These are phyloP conservation scores for Heliosperma pusillum DNA, from an alignment of 148 eudicot species.

Conservation along the genomic window DNA sequence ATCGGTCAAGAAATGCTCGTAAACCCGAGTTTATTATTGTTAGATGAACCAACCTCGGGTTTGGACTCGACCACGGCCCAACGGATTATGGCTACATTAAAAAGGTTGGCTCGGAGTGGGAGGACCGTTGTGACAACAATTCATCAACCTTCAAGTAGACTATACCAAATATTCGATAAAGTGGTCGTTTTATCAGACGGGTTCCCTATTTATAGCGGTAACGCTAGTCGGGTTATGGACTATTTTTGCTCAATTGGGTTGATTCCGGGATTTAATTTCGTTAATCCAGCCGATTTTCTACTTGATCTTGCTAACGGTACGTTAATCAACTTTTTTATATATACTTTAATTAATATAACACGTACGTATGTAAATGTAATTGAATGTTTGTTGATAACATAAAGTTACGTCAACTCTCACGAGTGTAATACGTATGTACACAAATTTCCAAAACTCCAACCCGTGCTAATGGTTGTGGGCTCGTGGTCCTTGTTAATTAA, in stretches of 20 bases:
- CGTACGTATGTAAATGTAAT: too few relatives aligned
- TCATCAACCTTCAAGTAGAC: slow-evolving; percentile 69
- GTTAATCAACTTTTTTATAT: slow-evolving; percentile 18
- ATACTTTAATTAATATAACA: background rate
- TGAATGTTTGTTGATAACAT: too few relatives aligned
- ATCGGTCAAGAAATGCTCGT: slow-evolving; percentile 85
- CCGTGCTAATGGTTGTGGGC: too few relatives aligned
- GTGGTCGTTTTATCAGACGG: slow-evolving; percentile 70
- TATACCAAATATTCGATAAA: slow-evolving; percentile 73
- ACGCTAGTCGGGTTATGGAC: slow-evolving; percentile 50
- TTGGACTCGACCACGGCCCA: slow-evolving; percentile 86
- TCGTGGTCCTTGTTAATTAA: too few relatives aligned
- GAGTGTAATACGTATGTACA: too few relatives aligned
- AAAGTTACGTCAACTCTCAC: too few relatives aligned
- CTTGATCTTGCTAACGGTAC: slow-evolving; percentile 89
- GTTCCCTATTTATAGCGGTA: slow-evolving; percentile 57
- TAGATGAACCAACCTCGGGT: slow-evolving; percentile 92
- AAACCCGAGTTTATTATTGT: slow-evolving; percentile 67
- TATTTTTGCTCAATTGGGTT: slow-evolving; percentile 64
- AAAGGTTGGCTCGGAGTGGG: slow-evolving; percentile 61
- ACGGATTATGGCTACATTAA: slow-evolving; percentile 52
- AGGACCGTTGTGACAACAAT: slow-evolving; percentile 69
- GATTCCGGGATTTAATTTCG: slow-evolving; percentile 44
- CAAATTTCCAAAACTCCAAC: too few relatives aligned
- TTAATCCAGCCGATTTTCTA: slow-evolving; percentile 87